Base-by-base conservation (phyloP, 768 basidiomycete genomes). In the Leccinum aurantiacum region DNA sequence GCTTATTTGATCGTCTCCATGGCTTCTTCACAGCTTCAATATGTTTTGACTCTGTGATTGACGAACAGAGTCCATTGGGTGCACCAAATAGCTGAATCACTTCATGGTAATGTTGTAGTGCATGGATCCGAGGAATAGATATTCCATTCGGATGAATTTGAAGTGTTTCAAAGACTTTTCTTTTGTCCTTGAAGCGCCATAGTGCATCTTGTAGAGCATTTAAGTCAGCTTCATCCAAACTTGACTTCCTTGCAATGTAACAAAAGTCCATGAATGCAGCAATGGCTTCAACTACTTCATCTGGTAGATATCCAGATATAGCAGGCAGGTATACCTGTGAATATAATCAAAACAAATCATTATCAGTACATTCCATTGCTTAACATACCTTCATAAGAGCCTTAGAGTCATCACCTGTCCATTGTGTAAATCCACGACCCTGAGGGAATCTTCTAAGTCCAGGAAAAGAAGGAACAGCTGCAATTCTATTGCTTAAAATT, bases 381-480 rank as follows among this genome's bases (percentile, higher is more conserved):
- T 24, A 14, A 49, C 29, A 31, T 33, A 51, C 49, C 56, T 51
- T 57, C 37, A 57, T 57, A 3, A 52, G 13, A 13, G 48, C 56
- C 19, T 57, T 57, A 9, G 56, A 57, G 17, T 57, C 49, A 41
- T 57, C 46, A 19, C 56, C 13, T 8, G 56, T 57, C 56, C 56
- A 57, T 6, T 57, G 49, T 15, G 17, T 51, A 46, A 57, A 57
- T 7, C 56, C 49, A 14, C 27, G 10, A 6, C 56, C 56, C 48
- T 57, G 46, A 9, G 35, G 56, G n/a, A 57, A 57, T 41, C 35
- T 22, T 14, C 48, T 14, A 2, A 57, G 41, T 37, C 33, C 56
- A 33, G 46, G 33, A 50, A 57, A 57, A n/a, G 49, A 19, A 17
- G 56, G 56, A 5, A 8, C 24, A 15, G 29, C 35, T 25, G 56